Evolutionary conservation across 805 yeast genomes (phyloP), one percentile per base, ranked within the genome.

Genomic region (Aciculoconidium aculeatum): DNA sequence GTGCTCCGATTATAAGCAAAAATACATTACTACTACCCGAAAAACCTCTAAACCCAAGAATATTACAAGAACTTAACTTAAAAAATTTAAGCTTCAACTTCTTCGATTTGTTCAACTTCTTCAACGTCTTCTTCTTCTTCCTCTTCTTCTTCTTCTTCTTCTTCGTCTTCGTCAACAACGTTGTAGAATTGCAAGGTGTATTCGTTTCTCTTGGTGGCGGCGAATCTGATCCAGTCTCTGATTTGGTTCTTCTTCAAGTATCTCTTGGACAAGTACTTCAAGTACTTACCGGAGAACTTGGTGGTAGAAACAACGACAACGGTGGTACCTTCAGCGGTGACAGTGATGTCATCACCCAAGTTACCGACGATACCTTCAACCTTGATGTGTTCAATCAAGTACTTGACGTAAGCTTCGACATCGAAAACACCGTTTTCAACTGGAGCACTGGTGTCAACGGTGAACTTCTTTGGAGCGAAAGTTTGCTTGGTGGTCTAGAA

Each of bases 191-290:
- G 88, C 76, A 90, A 79, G 70, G 83, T 83, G 85, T 92, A 92
- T 69, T 77, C 80, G 81, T 88, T 85, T 72, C 84, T 83, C 76
- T 87, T 82, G 62, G 82, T 80, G 49, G 97, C 84, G 51, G 90
- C 95, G 61, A 90, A 88, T 80, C 97, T 92, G 72, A 90, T 88
- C 97, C 97, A 90, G 78, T 92, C 97, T 79, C 96, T 87, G 77
- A 90, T 84, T 75, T 85, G 94, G 90, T 88, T 86, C 85, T 92
- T 92, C 95, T 90, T 94, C 73, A 92, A 85, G 92, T 85, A 92
- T 79, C 94, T 90, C 87, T 92, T 94, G 62, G 97, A 85, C 67
- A 92, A 77, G 94, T 92, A 92, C 79, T 94, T 92, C 69, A 90
- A 81, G 94, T 92, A 92, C 77, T 94, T 90, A 75, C 98, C 99